Base-by-base conservation (phyloP, 768 basidiomycete genomes). In the Auriculariales sp. region DNA sequence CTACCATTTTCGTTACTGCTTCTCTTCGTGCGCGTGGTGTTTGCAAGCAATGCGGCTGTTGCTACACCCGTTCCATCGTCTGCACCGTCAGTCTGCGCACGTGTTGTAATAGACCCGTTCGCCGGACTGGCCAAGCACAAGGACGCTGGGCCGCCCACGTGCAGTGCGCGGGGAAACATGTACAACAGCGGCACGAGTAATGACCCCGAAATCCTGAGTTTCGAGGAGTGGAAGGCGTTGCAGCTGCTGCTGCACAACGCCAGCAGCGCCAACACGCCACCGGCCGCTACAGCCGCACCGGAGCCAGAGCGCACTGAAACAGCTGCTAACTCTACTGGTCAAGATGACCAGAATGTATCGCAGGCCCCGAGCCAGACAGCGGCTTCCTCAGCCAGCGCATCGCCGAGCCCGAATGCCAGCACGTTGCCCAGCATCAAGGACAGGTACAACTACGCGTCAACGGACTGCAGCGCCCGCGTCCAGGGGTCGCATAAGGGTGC, bases 401-500 rank as follows among this genome's bases (percentile, higher is more conserved):
- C 42, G 24, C 33, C 49, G 24, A 49, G 48, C 17, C 33, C 51
- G 28, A 68, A 76, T 29, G 78, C 81, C 6, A 44, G 0, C 78
- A 80, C 56, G 80, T 83, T 59, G 74, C 75, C 17, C 78, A 89
- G 4, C 86, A 66, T 87, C 35, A 80, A 75, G 11, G 88, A 93
- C 68, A 74, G 91, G 35, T 95, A 93, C 71, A 95, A 99, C 64
- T 98, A 94, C 58, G 95, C 95, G 34, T 81, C 79, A 47, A 61
- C 81, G 51, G 94, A 97, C 63, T 99, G 95, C 61, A 90, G 89
- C 1, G 93, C 94, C 2, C 82, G 90, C 12, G 81, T 98, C 24
- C 93, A 94, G 64, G 75, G 74, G 6, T 71, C 90, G 0, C 91
- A 94, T 61, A 74, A 77, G 27, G 74, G 75, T 2, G 83, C 91